Conservation (phyloP, 2,329 filamentous ascomycete species). For the Apiospora hydei region DNA sequence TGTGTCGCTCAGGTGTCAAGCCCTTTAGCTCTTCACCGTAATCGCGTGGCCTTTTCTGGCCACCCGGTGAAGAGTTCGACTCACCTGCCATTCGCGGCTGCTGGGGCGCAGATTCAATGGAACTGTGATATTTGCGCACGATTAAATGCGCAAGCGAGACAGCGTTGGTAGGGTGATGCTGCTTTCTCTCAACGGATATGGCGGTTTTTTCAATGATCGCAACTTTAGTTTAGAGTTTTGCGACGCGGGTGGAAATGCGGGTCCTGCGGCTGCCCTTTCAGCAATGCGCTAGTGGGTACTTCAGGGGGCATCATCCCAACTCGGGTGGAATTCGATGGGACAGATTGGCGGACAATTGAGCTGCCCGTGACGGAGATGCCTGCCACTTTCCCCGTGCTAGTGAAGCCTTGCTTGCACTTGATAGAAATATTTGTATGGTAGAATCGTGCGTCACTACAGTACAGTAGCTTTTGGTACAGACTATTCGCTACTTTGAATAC, state of each 20-base stretch:
- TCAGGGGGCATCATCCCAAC: constrained; percentile 1
- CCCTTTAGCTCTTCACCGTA: constrained; percentile 43
- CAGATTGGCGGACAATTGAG: neutral
- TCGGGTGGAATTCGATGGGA: neutral
- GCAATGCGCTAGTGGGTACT: constrained; percentile 11
- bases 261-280: constrained; percentile 8
- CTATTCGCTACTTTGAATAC: neutral
- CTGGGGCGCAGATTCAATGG: neutral
- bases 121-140: neutral
- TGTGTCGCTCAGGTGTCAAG: constrained; percentile 34
- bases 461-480: no score
- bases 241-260: constrained; percentile 17
- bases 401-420: no score
- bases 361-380: neutral
- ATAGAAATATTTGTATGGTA: no score
- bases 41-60: constrained; percentile 39
- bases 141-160: neutral
- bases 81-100: constrained; percentile 23
- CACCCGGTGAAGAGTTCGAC: constrained; percentile 28
- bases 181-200: neutral
- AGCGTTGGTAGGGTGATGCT: neutral
- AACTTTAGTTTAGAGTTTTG: constrained; percentile 21
- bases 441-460: no score
- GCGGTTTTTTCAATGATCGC: constrained; percentile 5
- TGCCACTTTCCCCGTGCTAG: no score